Percentiles rank a stretch among this genome's conserved stretches.
phyloP scores from a whole-genome alignment of 2,329 filamentous ascomycete species.

The Paradendryphiella salina region DNA sequence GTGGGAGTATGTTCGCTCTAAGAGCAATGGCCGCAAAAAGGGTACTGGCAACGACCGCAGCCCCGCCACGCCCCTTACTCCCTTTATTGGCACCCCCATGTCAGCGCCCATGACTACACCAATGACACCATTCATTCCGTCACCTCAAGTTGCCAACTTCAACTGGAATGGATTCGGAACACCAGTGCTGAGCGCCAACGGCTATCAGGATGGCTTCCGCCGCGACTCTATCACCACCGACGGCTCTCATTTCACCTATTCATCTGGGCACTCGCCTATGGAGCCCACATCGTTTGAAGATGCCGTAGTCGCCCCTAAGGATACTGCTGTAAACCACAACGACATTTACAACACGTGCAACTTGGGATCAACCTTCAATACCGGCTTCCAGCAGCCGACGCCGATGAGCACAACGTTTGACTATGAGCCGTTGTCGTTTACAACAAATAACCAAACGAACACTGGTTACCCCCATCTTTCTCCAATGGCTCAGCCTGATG shows the following conservation, averaged over 20 bases:
- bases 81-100: slow-evolving; percentile 43
- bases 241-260: slow-evolving; percentile 44
- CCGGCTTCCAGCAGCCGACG: slow-evolving; percentile 61
- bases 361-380: slow-evolving; percentile 64
- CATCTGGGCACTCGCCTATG: slow-evolving; percentile 48
- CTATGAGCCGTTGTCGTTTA: slow-evolving; percentile 49
- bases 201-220: slow-evolving; percentile 42
- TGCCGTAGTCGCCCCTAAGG: slow-evolving; percentile 50
- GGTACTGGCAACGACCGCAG: slow-evolving; percentile 31
- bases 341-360: slow-evolving; percentile 60
- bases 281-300: slow-evolving; percentile 50
- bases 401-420: slow-evolving; percentile 46
- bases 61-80: slow-evolving; percentile 41
- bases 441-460: slow-evolving; percentile 24
- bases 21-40: slow-evolving; percentile 71
- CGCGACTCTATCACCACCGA: slow-evolving; percentile 45
- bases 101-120: slow-evolving; percentile 44
- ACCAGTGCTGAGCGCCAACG: slow-evolving; percentile 35
- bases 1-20: slow-evolving; percentile 88
- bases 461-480: slow-evolving; percentile 61
- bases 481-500: slow-evolving; percentile 67
- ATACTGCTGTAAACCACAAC: slow-evolving; percentile 59
- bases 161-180: slow-evolving; percentile 40
- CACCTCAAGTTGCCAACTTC: slow-evolving; percentile 47
- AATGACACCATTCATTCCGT: slow-evolving; percentile 47